Base-by-base conservation (phyloP, 1,139 yeast species). In the Scheffersomyces insectosa region DNA sequence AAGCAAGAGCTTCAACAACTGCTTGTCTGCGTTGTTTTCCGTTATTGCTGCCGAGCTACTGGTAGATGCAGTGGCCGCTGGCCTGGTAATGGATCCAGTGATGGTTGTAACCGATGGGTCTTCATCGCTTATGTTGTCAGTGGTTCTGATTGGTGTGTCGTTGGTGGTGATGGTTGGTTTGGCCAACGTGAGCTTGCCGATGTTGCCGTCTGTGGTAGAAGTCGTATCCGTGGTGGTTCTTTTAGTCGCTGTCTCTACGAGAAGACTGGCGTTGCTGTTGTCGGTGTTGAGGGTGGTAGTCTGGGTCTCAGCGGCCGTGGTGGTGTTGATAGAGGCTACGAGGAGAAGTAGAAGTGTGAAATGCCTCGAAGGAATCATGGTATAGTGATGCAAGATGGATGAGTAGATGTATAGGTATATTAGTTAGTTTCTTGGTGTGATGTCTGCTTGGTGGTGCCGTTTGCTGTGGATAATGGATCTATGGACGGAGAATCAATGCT, bases 1-100 rank as follows among this genome's bases (percentile, higher is more conserved):
- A 38, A 63, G 57, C 13, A 60, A 33, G 23, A 60, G 36, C 44
- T 60, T 60, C 40, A 59, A 54, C 2, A 62, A 29, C 6, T 38
- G 33, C 12, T 42, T 40, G 39, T 62, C 66, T 5, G 39, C 42
- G 8, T 36, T 28, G 37, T 49, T 46, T 49, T 61, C 66, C 3
- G 52, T 46, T 14, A 11, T 14, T 31, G 23, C 20, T 14, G 34
- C 23, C 20, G n/a, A 12, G 8, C 25, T 20, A 8, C 25, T 20
- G 25, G 8, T 20, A 6, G 6, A 7, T 20, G 25, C 3, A 3
- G 25, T 5, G 3, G 25, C 25, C 6, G 25, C 8, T 8, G 25
- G 8, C 8, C 8, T 20, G 25, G 25, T 7, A 3, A 3, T 20
- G 5, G 1, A 6, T 20, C 25, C 25, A 20, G 25, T 20, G 8